Conservation (phyloP, 352 stramenopile genomes). For the Phytophthora foliorum region DNA sequence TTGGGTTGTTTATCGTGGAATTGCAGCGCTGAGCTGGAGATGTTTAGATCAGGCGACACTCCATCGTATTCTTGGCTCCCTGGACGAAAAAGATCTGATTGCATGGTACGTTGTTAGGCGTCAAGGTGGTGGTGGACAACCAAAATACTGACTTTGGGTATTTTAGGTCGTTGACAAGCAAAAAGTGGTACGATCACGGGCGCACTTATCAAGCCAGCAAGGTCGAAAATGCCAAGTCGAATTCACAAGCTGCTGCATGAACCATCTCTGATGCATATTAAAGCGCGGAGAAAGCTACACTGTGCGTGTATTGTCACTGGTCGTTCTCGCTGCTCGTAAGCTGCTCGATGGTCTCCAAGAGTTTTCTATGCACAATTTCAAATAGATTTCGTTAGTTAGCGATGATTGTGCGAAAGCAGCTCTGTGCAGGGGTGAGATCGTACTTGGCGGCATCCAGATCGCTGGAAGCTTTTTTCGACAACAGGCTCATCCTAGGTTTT, state of each 20-base stretch:
- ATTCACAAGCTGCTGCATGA: conserved; percentile 24
- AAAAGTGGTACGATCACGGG: conserved; percentile 47
- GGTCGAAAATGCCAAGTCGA: conserved; percentile 14
- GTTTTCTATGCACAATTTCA: conserved; percentile 37
- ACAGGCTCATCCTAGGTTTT: conserved; percentile 11
- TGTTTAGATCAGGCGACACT: conserved; percentile 49
- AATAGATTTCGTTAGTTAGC: conserved; percentile 36
- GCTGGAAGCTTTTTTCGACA: conserved; percentile 52
- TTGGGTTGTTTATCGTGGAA: conserved; percentile 1
- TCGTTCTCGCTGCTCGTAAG: conserved; percentile 33
- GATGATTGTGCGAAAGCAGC: conserved; percentile 4
- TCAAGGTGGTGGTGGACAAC: neutral
- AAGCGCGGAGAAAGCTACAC: neutral
- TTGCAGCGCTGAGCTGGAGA: conserved; percentile 58
- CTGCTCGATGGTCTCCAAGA: conserved; percentile 55
- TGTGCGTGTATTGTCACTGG: neutral
- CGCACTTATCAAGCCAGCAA: conserved; percentile 41
- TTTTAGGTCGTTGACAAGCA: conserved; percentile 55
- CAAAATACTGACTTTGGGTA: neutral
- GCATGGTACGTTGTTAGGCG: conserved; percentile 45
- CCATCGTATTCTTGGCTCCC: conserved; percentile 38
- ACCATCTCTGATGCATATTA: neutral
- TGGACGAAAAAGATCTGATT: conserved; percentile 40
- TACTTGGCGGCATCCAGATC: conserved; percentile 59
- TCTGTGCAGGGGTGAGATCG: conserved; percentile 6